Percentiles rank a stretch among this genome's conserved stretches.
Conservation (phyloP, 164 flowering plant species). For the Aristolochia californica region DNA sequence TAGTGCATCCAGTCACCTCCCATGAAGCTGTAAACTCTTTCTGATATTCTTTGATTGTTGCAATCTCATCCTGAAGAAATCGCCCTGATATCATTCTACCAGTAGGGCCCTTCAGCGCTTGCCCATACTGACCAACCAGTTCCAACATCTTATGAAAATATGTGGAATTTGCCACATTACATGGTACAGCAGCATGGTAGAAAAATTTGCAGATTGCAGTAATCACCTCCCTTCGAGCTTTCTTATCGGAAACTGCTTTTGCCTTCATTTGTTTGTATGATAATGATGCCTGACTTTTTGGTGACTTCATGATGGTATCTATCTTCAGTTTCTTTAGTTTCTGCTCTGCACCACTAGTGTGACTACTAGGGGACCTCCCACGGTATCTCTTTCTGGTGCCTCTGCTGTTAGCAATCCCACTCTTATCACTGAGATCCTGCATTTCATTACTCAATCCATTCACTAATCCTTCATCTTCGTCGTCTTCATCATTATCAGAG, state of each 20-base stretch:
- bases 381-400: constrained; percentile 23
- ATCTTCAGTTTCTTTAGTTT: constrained; percentile 30
- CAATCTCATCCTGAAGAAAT: constrained; percentile 54
- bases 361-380: constrained; percentile 25
- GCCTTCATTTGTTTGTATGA: constrained; percentile 21
- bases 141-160: constrained; percentile 76
- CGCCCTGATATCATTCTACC: constrained; percentile 42
- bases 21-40: constrained; percentile 48
- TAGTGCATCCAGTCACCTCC: constrained; percentile 59
- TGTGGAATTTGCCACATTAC: constrained; percentile 43
- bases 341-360: constrained; percentile 21
- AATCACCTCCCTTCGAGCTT: constrained; percentile 36
- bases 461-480: constrained; percentile 30
- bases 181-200: constrained; percentile 61
- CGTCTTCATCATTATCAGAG: constrained; percentile 44
- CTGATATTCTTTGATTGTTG: constrained; percentile 34
- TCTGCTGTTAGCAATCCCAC: constrained; percentile 12
- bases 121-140: constrained; percentile 60
- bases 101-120: constrained; percentile 40
- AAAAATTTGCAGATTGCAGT: constrained; percentile 64
- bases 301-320: constrained; percentile 25
- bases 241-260: constrained; percentile 23
- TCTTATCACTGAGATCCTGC: constrained; percentile 25
- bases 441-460: constrained; percentile 22
- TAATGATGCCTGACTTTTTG: constrained; percentile 19